Base-by-base conservation (phyloP, 2,329 filamentous ascomycete genomes). In the Chrysoporthe deuterocubensis region DNA sequence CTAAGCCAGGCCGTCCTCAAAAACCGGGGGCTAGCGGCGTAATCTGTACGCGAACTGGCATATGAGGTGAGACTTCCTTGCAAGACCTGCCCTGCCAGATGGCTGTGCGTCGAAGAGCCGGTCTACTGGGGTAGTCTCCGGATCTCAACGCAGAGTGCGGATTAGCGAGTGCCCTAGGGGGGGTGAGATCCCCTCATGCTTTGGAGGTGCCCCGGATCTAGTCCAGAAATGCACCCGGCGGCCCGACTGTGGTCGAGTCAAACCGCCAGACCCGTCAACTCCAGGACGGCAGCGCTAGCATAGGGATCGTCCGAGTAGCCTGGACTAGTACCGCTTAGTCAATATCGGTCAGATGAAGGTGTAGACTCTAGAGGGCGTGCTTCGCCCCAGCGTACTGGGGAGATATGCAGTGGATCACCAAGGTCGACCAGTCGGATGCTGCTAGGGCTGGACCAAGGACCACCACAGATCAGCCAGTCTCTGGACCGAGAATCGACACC, bases 361-460 rank as follows among this genome's bases (percentile, higher is more conserved):
- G 21, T 32, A 40, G 32, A 26, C n/a, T 32, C 60, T 40, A 46
- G 34, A 62, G 60, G 26, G 18, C 16, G n/a, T 18, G 18, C 21
- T 62, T 34, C 13, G 59, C 43, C 59, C 59, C 59, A 40, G 26
- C 43, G 37, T 40, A 21, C n/a, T 42, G 26, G 46, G 44, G 18
- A 52, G 48, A 64, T 42, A 13, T 43, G 61, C 37, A 56, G 61
- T 40, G 46, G 61, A 64, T 64, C 61, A 54, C 16, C 37, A 21
- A 64, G 21, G 48, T 43, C 21, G 48, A 40, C 61, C 61, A 64
- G 61, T 64, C 61, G 61, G 61, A 64, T 64, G 40, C 37, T 54
- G 14, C 18, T 40, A 61, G 42, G 59, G 59, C 59, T 44, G 59
- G 48, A 61, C 59, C 59, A 46, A 46, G 40, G 11, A 61, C 43